phyloP scores from a whole-genome alignment of 176 grass and related monocot species.

The Saccharum spontaneum region DNA sequence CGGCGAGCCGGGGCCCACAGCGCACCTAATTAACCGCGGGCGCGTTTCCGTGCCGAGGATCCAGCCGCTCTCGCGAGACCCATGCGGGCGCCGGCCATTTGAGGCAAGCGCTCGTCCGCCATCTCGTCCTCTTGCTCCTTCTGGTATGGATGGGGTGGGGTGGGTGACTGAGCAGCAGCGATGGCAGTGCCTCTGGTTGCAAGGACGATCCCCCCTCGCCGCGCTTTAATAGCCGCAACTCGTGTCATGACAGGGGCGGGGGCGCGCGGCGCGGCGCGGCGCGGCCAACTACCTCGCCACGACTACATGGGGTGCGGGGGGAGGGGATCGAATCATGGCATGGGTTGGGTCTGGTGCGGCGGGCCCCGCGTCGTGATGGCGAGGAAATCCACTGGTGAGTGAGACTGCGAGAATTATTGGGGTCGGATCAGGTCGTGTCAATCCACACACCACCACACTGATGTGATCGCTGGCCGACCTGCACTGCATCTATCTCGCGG shows the following conservation, averaged over 20 bases:
- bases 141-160: neutral
- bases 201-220: neutral
- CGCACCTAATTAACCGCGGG: neutral
- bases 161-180: neutral
- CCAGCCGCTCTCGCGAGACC: neutral
- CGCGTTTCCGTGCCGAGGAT: slow-evolving; percentile 2
- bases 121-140: neutral
- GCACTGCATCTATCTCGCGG: neutral
- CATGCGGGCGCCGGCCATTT: slow-evolving; percentile 8
- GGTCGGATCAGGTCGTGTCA: neutral
- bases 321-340: neutral
- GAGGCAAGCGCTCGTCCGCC: neutral
- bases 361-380: neutral
- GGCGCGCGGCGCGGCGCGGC: neutral
- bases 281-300: slow-evolving; percentile 2
- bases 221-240: neutral
- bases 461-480: neutral
- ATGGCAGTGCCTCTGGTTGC: slow-evolving; percentile 9
- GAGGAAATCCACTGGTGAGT: slow-evolving; percentile 13
- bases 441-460: neutral
- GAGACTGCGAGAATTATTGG: slow-evolving; percentile 17
- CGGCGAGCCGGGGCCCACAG: neutral
- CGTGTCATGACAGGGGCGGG: neutral
- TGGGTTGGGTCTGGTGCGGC: neutral
- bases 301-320: neutral